phyloP scores from a whole-genome alignment of 345 rosid genomes.

The Cochlearia excelsa region DNA sequence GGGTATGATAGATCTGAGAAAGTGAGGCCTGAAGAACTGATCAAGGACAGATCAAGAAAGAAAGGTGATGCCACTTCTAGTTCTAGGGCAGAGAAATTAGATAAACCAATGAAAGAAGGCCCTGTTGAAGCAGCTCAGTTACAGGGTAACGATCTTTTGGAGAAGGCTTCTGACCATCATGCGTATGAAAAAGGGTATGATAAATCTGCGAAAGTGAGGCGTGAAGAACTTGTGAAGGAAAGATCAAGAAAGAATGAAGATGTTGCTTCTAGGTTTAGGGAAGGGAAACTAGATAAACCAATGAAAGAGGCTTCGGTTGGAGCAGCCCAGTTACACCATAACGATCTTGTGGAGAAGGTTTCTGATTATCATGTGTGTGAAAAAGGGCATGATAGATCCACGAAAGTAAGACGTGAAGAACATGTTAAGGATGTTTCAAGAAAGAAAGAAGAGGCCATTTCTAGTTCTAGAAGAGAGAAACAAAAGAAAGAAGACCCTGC shows the following conservation, averaged over 20 bases:
- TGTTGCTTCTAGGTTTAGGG: conserved; percentile 23
- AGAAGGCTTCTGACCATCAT: too few species aligned
- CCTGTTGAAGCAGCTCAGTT: not conserved
- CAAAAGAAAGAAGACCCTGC: conserved; percentile 22
- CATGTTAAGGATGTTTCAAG: conserved; percentile 35
- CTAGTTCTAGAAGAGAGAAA: conserved; percentile 33
- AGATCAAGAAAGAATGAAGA: conserved; percentile 38
- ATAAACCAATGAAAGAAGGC: conserved; percentile 25
- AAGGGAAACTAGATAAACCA: conserved; percentile 22
- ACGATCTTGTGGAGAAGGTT: conserved; percentile 32
- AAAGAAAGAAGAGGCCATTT: conserved; percentile 34
- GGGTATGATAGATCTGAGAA: too few species aligned
- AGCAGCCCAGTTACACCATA: conserved; percentile 13
- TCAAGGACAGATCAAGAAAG: conserved; percentile 36
- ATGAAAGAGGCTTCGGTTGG: conserved; percentile 15
- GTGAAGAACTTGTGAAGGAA: conserved; percentile 18
- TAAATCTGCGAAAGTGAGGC: too few species aligned
- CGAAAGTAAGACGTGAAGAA: conserved; percentile 36
- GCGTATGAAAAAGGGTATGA: too few species aligned
- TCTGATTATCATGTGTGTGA: conserved; percentile 38
- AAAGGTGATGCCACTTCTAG: conserved; percentile 24
- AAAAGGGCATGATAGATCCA: conserved; percentile 31
- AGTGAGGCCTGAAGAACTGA: not conserved
- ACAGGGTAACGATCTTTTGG: not conserved
- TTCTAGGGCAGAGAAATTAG: conserved; percentile 26